Base-by-base conservation (phyloP, 176 grass and related monocot species). In the Ampelocalamus luodianensis region DNA sequence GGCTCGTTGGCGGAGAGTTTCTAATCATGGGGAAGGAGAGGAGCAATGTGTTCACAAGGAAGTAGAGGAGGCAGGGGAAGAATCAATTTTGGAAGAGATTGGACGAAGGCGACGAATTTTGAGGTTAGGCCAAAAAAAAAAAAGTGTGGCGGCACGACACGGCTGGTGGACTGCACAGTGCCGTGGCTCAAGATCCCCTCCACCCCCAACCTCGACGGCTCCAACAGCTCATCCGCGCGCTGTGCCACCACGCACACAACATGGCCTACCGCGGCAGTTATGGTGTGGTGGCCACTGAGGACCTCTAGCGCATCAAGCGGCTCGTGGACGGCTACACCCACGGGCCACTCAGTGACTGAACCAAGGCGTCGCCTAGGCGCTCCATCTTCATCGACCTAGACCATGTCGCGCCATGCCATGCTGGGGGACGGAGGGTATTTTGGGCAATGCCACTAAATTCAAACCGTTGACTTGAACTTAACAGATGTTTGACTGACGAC, bases 151-250 rank as follows among this genome's bases (percentile, higher is more conserved):
- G n/a, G 80, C 72, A 83, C 87, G 16, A 98, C 87, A 15, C 79
- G 93, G 56, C 79, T 90, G 37, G 88, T 95, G 26, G 96, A 98
- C 91, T 72, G 91, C 40, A 85, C 72, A 27, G 81, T 85, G 45
- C 96, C 93, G n/a, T 95, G 96, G 96, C 88, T 95, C n/a, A 66
- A 72, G 72, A 95, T 98, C 77, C 96, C 93, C 0, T 98, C 96
- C 67, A 91, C 93, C 51, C 96, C 93, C 1, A 92, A 95, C 89
- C 79, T 98, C 40, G 95, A 95, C 83, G 96, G 96, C 37, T 54
- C 95, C 15, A 80, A 89, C 43, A 91, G 34, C 82, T 93, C 51
- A 84, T 82, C 15, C 83, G 83, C 44, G 89, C 89, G 20, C 89
- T 95, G 10, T 97, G 95, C 72, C 92, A 86, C 50, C 50, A 88